Base-by-base conservation (phyloP, 169 alveolate species). In the Eimeria maxima region DNA sequence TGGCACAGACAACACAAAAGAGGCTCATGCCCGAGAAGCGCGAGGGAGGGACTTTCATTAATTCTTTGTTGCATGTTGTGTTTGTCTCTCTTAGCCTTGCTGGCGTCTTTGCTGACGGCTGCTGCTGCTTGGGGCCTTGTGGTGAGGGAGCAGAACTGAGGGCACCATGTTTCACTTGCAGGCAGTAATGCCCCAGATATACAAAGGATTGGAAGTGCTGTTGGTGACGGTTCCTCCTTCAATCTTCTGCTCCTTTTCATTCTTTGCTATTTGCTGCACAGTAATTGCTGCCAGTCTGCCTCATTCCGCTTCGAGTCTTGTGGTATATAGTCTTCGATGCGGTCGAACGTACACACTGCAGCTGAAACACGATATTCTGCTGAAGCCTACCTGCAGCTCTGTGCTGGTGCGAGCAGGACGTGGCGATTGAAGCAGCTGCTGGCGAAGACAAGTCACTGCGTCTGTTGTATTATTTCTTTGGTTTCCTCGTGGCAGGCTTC, bases 81-180 rank as follows among this genome's bases (percentile, higher is more conserved):
- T 45, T 78, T 78, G 42, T n/a, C 65, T 24, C 6, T 78, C 44
- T 83, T n/a, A 87, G 93, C 78, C n/a, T 47, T 87, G 60, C 63
- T 87, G 24, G 67, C 93, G 33, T 87, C 93, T 42, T n/a, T 87
- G 14, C 44, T 87, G 24, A 87, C 93, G 18, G 93, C 93, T 8
- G 93, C 93, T 38, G 93, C 81, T 27, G 93, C 81, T 87, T 87
- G 93, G 93, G 93, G 93, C 93, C 57, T 87, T 5, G 93, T 87
- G 78, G 93, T 87, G n/a, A 87, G 93, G 18, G 45, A 42, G 27
- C 50, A 83, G 33, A 18, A 8, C 10, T 10, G 29, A 76, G 14
- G 27, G 3, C 13, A 20, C 8, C 50, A 4, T 29, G 45, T 73
- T 5, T 38, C 29, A 18, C 18, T 44, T 44, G 18, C 33, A n/a